Percentiles rank a stretch among this genome's conserved stretches.
phyloP scores from a whole-genome alignment of 768 basidiomycete species.

The Xanthoconium purpureum region DNA sequence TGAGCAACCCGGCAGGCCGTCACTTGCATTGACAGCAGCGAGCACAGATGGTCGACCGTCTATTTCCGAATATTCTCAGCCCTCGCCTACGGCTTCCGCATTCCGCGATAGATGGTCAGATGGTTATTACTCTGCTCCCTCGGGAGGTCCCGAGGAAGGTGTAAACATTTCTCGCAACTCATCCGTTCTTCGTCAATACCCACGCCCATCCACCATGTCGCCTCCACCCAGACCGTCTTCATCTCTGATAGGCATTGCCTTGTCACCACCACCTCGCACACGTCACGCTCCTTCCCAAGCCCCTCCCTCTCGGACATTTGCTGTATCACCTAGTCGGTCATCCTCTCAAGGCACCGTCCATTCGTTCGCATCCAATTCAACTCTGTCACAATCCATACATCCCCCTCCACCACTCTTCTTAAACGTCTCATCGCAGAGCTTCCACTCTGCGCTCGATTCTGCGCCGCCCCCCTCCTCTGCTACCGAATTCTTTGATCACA shows the following conservation, averaged over 20 bases:
- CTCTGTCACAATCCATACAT: conserved; percentile 19
- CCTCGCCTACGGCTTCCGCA: conserved; percentile 77
- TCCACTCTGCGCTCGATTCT: conserved; percentile 49
- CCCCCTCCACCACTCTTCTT: conserved; percentile 34
- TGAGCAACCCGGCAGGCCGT: conserved; percentile 37
- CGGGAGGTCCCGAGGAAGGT: conserved; percentile 19
- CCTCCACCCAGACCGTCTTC: conserved; percentile 65
- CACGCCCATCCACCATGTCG: conserved; percentile 38
- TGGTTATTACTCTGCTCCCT: conserved; percentile 31
- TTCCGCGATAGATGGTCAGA: conserved; percentile 57
- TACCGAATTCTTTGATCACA: conserved; percentile 71
- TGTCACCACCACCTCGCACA: conserved; percentile 50
- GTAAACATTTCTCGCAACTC: conserved; percentile 21
- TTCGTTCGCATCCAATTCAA: conserved; percentile 30
- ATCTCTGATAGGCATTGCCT: conserved; percentile 51
- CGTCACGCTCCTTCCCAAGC: conserved; percentile 20
- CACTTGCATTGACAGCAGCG: conserved; percentile 49
- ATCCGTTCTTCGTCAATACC: conserved; percentile 15
- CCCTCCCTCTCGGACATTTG: conserved; percentile 15
- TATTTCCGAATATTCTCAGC: conserved; percentile 63
- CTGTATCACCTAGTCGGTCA: conserved; percentile 20
- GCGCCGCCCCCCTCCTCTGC: conserved; percentile 65
- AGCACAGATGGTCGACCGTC: conserved; percentile 46
- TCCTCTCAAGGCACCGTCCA: conserved; percentile 31
- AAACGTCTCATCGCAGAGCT: conserved; percentile 44